A percentile compares a stretch with the other conserved stretches of the same genome.
phyloP scores from a whole-genome alignment of 495 filamentous ascomycete species.

The Aspergillus sclerotiicarbonarius region DNA sequence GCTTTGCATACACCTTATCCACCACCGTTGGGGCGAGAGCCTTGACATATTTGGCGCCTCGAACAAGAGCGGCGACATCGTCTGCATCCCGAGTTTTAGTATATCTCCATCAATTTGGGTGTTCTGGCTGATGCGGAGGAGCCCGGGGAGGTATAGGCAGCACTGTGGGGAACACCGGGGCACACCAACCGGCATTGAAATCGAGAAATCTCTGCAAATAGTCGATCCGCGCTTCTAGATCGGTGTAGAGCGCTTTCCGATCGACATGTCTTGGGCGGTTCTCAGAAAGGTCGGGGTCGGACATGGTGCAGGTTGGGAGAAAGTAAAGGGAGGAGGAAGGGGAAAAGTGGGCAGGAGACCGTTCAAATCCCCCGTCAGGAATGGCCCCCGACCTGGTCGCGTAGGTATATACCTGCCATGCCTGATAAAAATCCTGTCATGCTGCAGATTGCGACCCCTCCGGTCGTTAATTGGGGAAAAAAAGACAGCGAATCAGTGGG shows the following conservation, averaged over 20 bases:
- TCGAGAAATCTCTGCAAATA: not conserved
- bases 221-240: not conserved
- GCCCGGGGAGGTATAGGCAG: not conserved
- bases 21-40: slow-evolving; percentile 2
- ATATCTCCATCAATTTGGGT: not conserved
- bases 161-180: not conserved
- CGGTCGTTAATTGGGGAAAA: not conserved
- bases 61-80: not conserved
- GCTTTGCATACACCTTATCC: not conserved
- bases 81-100: not conserved
- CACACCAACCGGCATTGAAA: not conserved
- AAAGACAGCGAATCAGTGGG: not conserved
- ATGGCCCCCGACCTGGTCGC: not conserved
- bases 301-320: not conserved
- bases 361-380: too few species aligned
- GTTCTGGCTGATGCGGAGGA: not conserved
- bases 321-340: not conserved
- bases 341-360: not conserved
- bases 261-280: not conserved
- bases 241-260: not conserved
- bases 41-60: slow-evolving; percentile 2
- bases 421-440: not conserved
- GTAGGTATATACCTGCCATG: not conserved
- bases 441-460: not conserved
- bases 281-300: not conserved